phyloP scores from a whole-genome alignment of 768 basidiomycete genomes.

The Boletus rubropictus region DNA sequence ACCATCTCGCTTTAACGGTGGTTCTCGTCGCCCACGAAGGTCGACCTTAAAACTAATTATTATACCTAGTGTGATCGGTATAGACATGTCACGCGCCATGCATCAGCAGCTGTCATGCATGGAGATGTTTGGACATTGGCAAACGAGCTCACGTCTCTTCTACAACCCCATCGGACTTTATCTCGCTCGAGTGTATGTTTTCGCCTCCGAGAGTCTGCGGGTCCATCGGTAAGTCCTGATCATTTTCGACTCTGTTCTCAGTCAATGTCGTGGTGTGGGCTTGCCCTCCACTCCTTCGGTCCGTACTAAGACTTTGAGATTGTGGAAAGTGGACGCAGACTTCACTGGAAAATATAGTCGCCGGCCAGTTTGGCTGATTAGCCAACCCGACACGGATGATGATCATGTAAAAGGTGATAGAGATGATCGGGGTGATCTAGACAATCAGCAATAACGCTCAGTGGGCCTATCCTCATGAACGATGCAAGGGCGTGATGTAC shows the following conservation, averaged over 20 bases:
- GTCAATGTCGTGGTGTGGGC: slow-evolving; percentile 1
- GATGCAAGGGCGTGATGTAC: background rate
- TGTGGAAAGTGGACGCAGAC: too few relatives aligned
- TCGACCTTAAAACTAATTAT: too few relatives aligned
- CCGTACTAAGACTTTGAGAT: background rate
- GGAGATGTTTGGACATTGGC: background rate
- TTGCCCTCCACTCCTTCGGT: background rate
- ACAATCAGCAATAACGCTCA: background rate
- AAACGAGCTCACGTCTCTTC: background rate
- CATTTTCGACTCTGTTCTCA: background rate
- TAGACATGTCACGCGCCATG: too few relatives aligned
- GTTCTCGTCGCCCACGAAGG: too few relatives aligned
- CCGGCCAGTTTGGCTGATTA: too few relatives aligned
- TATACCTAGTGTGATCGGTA: too few relatives aligned
- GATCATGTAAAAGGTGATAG: background rate
- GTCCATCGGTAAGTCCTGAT: background rate
- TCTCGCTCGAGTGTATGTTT: slow-evolving; percentile 8
- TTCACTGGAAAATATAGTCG: too few relatives aligned
- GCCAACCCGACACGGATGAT: slow-evolving; percentile 1
- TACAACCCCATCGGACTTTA: background rate
- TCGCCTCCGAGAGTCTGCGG: background rate
- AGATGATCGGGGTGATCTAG: background rate
- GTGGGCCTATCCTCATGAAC: too few relatives aligned
- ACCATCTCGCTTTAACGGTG: too few relatives aligned
- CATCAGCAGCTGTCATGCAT: too few relatives aligned